These are phyloP conservation scores for Penicillium sp. DNA, from an alignment of 2,329 filamentous ascomycete species.

Conservation along the genomic window DNA sequence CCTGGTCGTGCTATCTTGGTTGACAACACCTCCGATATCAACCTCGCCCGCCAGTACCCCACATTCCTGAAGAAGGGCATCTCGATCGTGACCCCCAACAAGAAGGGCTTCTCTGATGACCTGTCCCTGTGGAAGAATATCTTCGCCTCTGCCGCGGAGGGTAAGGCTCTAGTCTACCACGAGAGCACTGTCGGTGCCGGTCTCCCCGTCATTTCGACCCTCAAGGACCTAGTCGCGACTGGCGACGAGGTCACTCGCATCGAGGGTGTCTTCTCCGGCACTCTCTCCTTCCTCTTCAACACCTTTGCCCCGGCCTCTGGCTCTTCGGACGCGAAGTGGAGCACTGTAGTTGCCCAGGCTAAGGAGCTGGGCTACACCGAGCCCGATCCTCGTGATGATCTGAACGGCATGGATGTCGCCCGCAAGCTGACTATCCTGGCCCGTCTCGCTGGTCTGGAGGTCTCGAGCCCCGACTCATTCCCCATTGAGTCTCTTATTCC, in stretches of 20 bases:
- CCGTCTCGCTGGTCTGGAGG: slow-evolving; percentile 76
- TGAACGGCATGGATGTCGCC: slow-evolving; percentile 90
- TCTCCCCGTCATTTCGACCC: slow-evolving; percentile 86
- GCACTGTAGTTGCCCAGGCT: slow-evolving; percentile 85
- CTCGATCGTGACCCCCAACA: slow-evolving; percentile 94
- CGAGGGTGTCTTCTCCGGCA: slow-evolving; percentile 96
- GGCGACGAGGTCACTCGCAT: slow-evolving; percentile 90
- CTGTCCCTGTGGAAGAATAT: slow-evolving; percentile 86
- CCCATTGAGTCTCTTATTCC: slow-evolving; percentile 93
- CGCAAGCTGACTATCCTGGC: slow-evolving; percentile 96
- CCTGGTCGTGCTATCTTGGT: slow-evolving; percentile 81
- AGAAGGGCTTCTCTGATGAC: slow-evolving; percentile 90
- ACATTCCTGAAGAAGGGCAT: slow-evolving; percentile 78
- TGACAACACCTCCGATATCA: slow-evolving; percentile 93
- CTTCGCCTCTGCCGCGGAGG: slow-evolving; percentile 68
- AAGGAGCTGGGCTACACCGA: slow-evolving; percentile 93
- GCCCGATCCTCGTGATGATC: slow-evolving; percentile 81
- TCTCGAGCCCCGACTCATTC: slow-evolving; percentile 84
- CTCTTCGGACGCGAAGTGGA: slow-evolving; percentile 70
- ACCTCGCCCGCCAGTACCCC: slow-evolving; percentile 82
- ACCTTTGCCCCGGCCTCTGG: slow-evolving; percentile 84
- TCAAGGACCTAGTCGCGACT: slow-evolving; percentile 89
- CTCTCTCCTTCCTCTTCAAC: slow-evolving; percentile 98
- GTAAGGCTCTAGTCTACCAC: slow-evolving; percentile 81
- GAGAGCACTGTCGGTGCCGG: slow-evolving; percentile 94